These are phyloP conservation scores for Talaromyces thailandensis DNA, from an alignment of 495 filamentous ascomycete species.

Conservation along the genomic window DNA sequence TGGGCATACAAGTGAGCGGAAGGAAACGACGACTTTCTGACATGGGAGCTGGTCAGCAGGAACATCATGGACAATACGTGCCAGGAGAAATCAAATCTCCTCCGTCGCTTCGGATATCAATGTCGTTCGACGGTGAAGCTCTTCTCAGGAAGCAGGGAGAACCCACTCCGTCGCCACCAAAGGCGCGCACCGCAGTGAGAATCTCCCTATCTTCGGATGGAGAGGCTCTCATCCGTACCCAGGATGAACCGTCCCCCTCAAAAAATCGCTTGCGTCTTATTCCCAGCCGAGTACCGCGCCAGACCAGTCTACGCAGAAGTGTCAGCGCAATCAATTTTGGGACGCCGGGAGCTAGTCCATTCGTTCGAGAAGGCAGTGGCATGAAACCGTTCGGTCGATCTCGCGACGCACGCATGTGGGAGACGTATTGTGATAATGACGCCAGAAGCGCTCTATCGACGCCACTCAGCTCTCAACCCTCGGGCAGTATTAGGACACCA, in stretches of 20 bases:
- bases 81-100: slow-evolving; percentile 24
- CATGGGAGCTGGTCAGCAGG: slow-evolving; percentile 11
- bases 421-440: slow-evolving; percentile 68
- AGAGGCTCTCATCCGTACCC: slow-evolving; percentile 37
- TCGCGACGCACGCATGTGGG: slow-evolving; percentile 76
- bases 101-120: slow-evolving; percentile 48
- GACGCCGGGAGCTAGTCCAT: slow-evolving; percentile 23
- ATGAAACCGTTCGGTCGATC: slow-evolving; percentile 52
- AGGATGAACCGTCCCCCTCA: slow-evolving; percentile 39
- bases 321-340: slow-evolving; percentile 44
- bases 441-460: slow-evolving; percentile 61
- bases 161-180: slow-evolving; percentile 62
- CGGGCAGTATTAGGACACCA: slow-evolving; percentile 53
- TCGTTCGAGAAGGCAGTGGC: slow-evolving; percentile 16
- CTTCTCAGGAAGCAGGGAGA: slow-evolving; percentile 60
- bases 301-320: slow-evolving; percentile 50
- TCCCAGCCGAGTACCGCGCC: slow-evolving; percentile 40
- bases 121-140: slow-evolving; percentile 77
- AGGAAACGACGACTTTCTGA: slow-evolving; percentile 31
- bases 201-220: slow-evolving; percentile 45
- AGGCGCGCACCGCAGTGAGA: slow-evolving; percentile 31
- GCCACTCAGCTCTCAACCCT: slow-evolving; percentile 61
- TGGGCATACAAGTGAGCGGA: background rate
- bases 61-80: background rate
- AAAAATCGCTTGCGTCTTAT: slow-evolving; percentile 45